A percentile compares a stretch with the other conserved stretches of the same genome.
Conservation (phyloP, 2,329 filamentous ascomycete species). For the Alternaria brassicae region DNA sequence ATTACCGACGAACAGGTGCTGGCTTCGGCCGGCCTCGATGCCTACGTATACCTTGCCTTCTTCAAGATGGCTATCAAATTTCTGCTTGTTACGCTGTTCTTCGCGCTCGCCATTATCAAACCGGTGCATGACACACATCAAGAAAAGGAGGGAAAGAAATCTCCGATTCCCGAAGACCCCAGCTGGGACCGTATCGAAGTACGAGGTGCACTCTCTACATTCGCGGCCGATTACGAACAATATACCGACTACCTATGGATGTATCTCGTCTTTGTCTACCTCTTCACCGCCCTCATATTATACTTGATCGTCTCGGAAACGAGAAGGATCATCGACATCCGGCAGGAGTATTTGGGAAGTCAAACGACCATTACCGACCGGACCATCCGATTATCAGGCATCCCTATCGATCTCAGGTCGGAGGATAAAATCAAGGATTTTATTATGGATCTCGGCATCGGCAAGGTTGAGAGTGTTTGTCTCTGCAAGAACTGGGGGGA, state of each 20-base stretch:
- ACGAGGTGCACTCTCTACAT: slow-evolving; percentile 30
- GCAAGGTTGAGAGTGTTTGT: slow-evolving; percentile 85
- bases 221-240: slow-evolving; percentile 47
- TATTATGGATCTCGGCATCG: slow-evolving; percentile 86
- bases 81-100: slow-evolving; percentile 78
- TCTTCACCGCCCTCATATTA: slow-evolving; percentile 83
- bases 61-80: slow-evolving; percentile 95
- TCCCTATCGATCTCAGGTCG: slow-evolving; percentile 78
- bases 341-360: slow-evolving; percentile 90
- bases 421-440: slow-evolving; percentile 86
- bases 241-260: slow-evolving; percentile 79
- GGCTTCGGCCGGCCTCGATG: slow-evolving; percentile 88
- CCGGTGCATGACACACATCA: slow-evolving; percentile 80
- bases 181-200: slow-evolving; percentile 25
- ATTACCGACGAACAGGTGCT: slow-evolving; percentile 91
- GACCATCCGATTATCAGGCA: slow-evolving; percentile 89
- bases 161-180: slow-evolving; percentile 31
- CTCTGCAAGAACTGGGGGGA: slow-evolving; percentile 87
- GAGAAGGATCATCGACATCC: slow-evolving; percentile 79
- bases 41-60: slow-evolving; percentile 94
- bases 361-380: slow-evolving; percentile 96
- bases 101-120: slow-evolving; percentile 79
- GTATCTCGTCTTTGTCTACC: slow-evolving; percentile 92
- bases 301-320: slow-evolving; percentile 87
- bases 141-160: slow-evolving; percentile 38